Conservation (phyloP, 176 grass and related monocot genomes). For the Cocos nucifera region DNA sequence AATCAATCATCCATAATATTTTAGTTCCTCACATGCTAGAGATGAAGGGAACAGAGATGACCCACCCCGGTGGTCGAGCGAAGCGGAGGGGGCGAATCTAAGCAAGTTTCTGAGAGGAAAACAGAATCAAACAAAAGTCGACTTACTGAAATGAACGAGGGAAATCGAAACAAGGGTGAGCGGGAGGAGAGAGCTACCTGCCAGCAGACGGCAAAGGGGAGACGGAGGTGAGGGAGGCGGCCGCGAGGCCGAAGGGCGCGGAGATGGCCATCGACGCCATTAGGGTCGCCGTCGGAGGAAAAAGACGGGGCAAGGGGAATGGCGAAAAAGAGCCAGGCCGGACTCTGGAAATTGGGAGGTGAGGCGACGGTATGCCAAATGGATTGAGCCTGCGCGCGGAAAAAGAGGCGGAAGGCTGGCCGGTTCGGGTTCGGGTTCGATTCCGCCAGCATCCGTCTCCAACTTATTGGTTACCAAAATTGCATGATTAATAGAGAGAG, state of each 20-base stretch:
- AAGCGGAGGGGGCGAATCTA: slow-evolving; percentile 8
- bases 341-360: no score
- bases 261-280: slow-evolving; percentile 30
- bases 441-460: no score
- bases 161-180: not conserved
- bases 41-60: not conserved
- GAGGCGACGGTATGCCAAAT: no score
- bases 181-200: slow-evolving; percentile 1
- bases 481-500: no score
- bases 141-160: no score
- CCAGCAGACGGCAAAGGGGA: not conserved
- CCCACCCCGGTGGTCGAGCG: slow-evolving; percentile 24
- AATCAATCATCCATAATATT: not conserved
- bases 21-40: not conserved
- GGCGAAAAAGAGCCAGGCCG: no score
- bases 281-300: slow-evolving; percentile 11
- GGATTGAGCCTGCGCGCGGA: no score
- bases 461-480: no score
- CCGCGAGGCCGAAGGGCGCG: slow-evolving; percentile 22
- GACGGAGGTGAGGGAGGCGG: slow-evolving; percentile 1
- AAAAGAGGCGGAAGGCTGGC: no score
- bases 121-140: no score
- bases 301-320: no score
- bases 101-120: slow-evolving; percentile 6
- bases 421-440: no score